Conservation (phyloP, 768 basidiomycete genomes). For the Tremella yokohamensis region DNA sequence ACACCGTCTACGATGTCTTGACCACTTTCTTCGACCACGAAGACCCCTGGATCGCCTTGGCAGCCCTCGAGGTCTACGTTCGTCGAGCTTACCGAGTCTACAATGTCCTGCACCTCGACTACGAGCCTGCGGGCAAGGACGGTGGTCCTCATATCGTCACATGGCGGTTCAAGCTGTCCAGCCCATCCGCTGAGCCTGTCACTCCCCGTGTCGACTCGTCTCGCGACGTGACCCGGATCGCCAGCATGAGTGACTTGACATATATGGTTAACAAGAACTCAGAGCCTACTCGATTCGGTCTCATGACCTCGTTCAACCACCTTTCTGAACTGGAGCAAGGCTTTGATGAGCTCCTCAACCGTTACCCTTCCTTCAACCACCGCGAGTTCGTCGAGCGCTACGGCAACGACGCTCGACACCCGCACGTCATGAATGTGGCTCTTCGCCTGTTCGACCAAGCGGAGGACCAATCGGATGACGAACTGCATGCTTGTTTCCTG, state of each 20-base stretch:
- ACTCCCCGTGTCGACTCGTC: constrained; percentile 51
- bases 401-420: constrained; percentile 67
- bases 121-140: constrained; percentile 87
- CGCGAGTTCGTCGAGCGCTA: constrained; percentile 72
- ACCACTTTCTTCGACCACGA: constrained; percentile 88
- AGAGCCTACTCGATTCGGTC: constrained; percentile 85
- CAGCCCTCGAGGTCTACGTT: constrained; percentile 92
- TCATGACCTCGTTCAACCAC: constrained; percentile 84
- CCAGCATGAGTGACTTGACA: constrained; percentile 90
- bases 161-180: constrained; percentile 94
- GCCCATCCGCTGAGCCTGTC: constrained; percentile 58
- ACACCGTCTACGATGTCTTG: constrained; percentile 94
- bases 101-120: constrained; percentile 82
- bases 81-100: constrained; percentile 95
- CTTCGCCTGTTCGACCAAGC: constrained; percentile 79
- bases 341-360: constrained; percentile 67
- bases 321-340: constrained; percentile 65
- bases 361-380: constrained; percentile 70
- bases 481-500: constrained; percentile 66
- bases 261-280: constrained; percentile 79
- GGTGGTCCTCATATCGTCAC: constrained; percentile 76
- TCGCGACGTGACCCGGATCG: constrained; percentile 67
- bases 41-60: constrained; percentile 79
- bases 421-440: constrained; percentile 91
- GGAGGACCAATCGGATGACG: constrained; percentile 71